Evolutionary conservation across 495 filamentous ascomycete species (phyloP).

Genomic region (Achaetomiella virescens): DNA sequence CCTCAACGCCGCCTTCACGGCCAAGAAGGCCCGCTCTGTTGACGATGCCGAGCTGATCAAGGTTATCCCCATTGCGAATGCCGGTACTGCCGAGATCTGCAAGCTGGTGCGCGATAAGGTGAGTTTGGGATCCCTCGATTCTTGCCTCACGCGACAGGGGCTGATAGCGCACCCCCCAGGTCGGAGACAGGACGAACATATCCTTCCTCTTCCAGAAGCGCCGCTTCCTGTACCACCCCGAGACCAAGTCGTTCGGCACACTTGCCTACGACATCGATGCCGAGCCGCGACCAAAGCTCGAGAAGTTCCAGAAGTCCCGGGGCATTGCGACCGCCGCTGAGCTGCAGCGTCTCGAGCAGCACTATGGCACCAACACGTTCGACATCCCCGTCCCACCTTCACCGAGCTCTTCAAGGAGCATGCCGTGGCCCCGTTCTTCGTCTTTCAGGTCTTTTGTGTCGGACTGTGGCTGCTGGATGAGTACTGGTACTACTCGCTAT

Average conservation of each 20-base stretch:
- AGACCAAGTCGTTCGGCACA: constrained; percentile 65
- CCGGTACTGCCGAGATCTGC: constrained; percentile 86
- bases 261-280: constrained; percentile 79
- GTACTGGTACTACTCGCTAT: constrained; percentile 99
- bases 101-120: constrained; percentile 66
- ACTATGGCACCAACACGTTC: constrained; percentile 96
- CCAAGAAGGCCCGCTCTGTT: constrained; percentile 62
- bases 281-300: constrained; percentile 71
- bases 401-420: constrained; percentile 96
- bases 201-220: constrained; percentile 99
- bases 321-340: constrained; percentile 68
- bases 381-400: constrained; percentile 94
- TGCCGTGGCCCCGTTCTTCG: constrained; percentile 97
- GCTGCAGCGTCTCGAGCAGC: constrained; percentile 69
- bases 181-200: constrained; percentile 62
- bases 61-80: constrained; percentile 84
- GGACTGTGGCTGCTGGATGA: constrained; percentile 98
- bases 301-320: constrained; percentile 66
- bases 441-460: constrained; percentile 98
- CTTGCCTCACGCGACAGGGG: not conserved
- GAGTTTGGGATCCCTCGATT: constrained; percentile 14
- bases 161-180: constrained; percentile 31
- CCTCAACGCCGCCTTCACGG: constrained; percentile 74
- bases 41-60: constrained; percentile 83
- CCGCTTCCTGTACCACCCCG: constrained; percentile 78